phyloP scores from a whole-genome alignment of 371 early-diverging fungal species.

The Mucor indicus region DNA sequence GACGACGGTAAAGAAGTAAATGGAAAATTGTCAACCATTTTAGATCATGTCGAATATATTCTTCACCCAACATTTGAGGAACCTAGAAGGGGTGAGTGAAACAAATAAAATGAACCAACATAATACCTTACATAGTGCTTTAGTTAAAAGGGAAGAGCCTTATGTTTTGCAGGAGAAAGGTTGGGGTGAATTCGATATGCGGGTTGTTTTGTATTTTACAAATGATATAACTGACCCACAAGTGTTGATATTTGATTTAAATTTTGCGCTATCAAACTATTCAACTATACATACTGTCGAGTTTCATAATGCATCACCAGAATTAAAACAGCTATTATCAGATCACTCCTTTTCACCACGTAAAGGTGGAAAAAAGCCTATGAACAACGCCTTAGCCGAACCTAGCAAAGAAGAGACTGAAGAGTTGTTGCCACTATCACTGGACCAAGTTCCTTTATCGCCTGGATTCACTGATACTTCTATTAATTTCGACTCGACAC shows the following conservation, averaged over 20 bases:
- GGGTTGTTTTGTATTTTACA: slow-evolving; percentile 54
- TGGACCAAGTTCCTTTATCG: no score
- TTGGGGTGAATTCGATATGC: slow-evolving; percentile 75
- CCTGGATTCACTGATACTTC: no score
- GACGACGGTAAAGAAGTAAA: slow-evolving; percentile 47
- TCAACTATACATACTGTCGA: slow-evolving; percentile 39
- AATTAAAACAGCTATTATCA: slow-evolving; percentile 13
- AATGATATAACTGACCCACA: slow-evolving; percentile 47
- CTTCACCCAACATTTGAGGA: slow-evolving; percentile 72
- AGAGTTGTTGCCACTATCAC: not conserved
- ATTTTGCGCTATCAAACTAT: slow-evolving; percentile 57
- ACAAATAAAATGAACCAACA: not conserved
- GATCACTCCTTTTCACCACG: slow-evolving; percentile 1
- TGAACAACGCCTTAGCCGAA: no score
- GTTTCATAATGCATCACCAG: slow-evolving; percentile 31
- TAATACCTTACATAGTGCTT: not conserved
- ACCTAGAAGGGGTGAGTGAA: slow-evolving; percentile 54
- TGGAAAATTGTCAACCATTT: slow-evolving; percentile 43
- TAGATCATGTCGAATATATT: slow-evolving; percentile 72
- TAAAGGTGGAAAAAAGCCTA: slow-evolving; percentile 4
- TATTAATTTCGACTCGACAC: no score
- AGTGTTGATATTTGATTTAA: slow-evolving; percentile 58
- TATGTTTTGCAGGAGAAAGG: slow-evolving; percentile 63
- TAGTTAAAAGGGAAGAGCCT: slow-evolving; percentile 62
- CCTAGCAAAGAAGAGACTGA: slow-evolving; percentile 6